Evolutionary conservation across 148 eudicot species (phyloP), one percentile per base, ranked within the genome.

Genomic region (Spergularia bocconei): DNA sequence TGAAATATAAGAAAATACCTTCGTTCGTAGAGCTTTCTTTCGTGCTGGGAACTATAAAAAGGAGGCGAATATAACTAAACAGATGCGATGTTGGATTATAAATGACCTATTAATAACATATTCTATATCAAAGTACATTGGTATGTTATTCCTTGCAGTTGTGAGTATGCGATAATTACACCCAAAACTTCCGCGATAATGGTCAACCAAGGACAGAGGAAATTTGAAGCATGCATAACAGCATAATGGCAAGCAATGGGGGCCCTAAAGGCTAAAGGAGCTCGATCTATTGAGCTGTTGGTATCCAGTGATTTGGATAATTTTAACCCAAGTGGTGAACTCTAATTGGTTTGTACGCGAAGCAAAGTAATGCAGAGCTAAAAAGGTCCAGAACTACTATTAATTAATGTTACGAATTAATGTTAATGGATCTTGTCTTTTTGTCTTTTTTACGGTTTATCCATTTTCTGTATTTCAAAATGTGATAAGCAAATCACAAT

Each of bases 191-290:
- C 0, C 0, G 4, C 4, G 1, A 51, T 5, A 50, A 52, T 9
- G 38, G 41, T 41, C 10, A n/a, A 70, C 19, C 21, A 14, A 72
- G 56, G 36, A 25, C 44, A 48, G 1, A 5, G 20, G 23, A 11
- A 33, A 33, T 13, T 54, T 41, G 20, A 38, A 39, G 51, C 69
- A 72, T 60, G 67, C 41, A 56, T 36, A 71, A 53, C 57, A 66
- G 67, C 41, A 56, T 36, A 71, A 53, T 71, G 75, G 67, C 66
- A 67, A 60, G 59, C 75, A 72, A 8, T 9, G 13, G 52, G 29
- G 65, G 13, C 75, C 75, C 7, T 48, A 41, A 21, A 53, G 17
- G 6, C 7, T 48, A 41, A 21, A 53, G 17, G 6, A 33, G 62
- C 39, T 5, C 4, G n/a, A 19, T 41, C 52, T 38, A 39, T 66